These are phyloP conservation scores for Dichotomocladium elegans DNA, from an alignment of 371 early-diverging fungal genomes.

Conservation along the genomic window DNA sequence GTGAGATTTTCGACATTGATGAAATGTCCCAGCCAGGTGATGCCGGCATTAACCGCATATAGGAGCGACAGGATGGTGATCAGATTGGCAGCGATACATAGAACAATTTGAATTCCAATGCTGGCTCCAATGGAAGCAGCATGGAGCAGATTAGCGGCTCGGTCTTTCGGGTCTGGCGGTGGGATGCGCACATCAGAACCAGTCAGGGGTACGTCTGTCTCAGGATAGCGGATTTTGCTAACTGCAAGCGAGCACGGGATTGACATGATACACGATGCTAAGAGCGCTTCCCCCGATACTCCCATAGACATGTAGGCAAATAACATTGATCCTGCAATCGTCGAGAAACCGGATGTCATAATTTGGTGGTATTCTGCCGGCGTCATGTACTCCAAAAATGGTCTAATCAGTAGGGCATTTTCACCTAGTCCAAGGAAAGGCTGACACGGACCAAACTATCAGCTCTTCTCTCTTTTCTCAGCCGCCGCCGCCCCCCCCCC, in stretches of 20 bases:
- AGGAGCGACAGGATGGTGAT: conserved; percentile 75
- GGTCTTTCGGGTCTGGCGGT: conserved; percentile 54
- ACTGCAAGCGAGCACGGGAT: conserved; percentile 85
- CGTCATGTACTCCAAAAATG: conserved; percentile 84
- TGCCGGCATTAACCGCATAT: conserved; percentile 62
- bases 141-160: conserved; percentile 76
- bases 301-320: conserved; percentile 70
- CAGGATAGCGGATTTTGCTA: conserved; percentile 77
- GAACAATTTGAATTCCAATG: conserved; percentile 72
- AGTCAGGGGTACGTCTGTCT: conserved; percentile 75
- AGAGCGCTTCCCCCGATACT: conserved; percentile 59
- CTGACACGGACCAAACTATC: not conserved
- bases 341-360: conserved; percentile 90
- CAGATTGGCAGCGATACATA: conserved; percentile 74
- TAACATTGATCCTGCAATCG: conserved; percentile 83
- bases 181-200: conserved; percentile 49
- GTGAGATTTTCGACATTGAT: conserved; percentile 61
- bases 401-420: conserved; percentile 77
- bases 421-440: conserved; percentile 85
- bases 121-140: conserved; percentile 86
- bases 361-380: conserved; percentile 81
- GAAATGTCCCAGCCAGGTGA: conserved; percentile 77
- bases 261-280: conserved; percentile 91
- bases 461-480: too few relatives aligned
- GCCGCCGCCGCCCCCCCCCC: too few relatives aligned